Evolutionary conservation across 75 land plant genomes (phyloP), one percentile per base, ranked within the genome.

Genomic region (Gnetum montanum): DNA sequence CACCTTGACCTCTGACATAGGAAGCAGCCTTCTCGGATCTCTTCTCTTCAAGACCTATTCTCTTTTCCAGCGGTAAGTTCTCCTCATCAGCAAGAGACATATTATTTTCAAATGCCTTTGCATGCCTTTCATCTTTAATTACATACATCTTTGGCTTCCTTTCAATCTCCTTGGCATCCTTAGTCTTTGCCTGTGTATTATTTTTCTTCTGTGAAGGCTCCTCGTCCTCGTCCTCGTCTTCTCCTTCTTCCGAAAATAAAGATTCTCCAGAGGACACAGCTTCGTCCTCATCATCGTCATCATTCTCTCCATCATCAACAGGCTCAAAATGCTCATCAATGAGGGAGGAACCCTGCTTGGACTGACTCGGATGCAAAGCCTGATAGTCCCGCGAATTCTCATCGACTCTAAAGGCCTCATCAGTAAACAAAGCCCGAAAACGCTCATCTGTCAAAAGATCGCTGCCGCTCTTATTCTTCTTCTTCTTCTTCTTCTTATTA

Each of bases 51-150:
- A 70, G 59, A 8, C 75, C 66, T 18, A 79, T 64, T 29, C 88
- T 63, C 74, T 90, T 92, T 43, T 83, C 99, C 15, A 95, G 56
- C 22, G 99, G 74, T 19, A 82, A 78, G 27, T 71, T 60, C 6
- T 72, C 70, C 55, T 90, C 88, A 10, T 70, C 61, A 8, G 77
- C 81, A 26, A 95, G 77, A 6, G 99, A 90, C n/a, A 59, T 56
- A 27, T 63, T 26, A 36, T 81, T 85, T 62, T 57, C 58, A 54
- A 90, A 95, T 24, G 97, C 99, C 55, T 90, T 84, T 29, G 99
- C 96, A 66, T 90, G 99, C 0, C 77, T 46, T 44, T 83, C 91
- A 68, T 95, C 99, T 70, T 95, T 95, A 3, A 76, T 86, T 63
- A 86, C 96, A 59, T 86, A 81, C 35, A 95, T 65, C 69, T n/a